Conservation (phyloP, 805 yeast species). For the Clavispora vitiphila region DNA sequence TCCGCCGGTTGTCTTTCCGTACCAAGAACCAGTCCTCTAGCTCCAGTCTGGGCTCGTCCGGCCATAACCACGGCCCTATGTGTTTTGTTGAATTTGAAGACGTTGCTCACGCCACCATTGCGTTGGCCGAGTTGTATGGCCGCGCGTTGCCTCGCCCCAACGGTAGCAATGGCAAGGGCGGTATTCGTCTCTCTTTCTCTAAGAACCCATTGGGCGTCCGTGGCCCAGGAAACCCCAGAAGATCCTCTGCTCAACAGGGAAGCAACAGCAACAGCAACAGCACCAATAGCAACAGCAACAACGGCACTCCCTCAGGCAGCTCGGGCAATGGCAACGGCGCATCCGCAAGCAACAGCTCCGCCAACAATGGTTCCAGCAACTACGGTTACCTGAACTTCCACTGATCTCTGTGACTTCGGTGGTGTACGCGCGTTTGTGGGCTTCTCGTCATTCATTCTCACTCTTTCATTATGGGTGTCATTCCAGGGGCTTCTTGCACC, state of each 20-base stretch:
- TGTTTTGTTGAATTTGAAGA: constrained; percentile 99
- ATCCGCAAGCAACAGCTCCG: constrained; percentile 22
- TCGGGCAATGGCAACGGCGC: constrained; percentile 58
- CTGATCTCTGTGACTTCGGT: constrained; percentile 6
- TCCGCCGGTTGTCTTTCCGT: constrained; percentile 86
- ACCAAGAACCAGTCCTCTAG: constrained; percentile 48
- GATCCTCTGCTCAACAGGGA: constrained; percentile 29
- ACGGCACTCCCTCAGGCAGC: constrained; percentile 65
- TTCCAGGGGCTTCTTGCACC: constrained; percentile 1
- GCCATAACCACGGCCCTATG: constrained; percentile 86
- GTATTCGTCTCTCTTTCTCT: constrained; percentile 88
- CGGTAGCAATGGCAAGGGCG: constrained; percentile 74
- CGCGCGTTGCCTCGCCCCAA: constrained; percentile 81
- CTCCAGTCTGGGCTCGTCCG: constrained; percentile 18
- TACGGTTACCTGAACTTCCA: constrained; percentile 34
- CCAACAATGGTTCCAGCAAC: constrained; percentile 24
- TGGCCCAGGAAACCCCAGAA: constrained; percentile 51
- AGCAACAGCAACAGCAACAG: constrained; percentile 3
- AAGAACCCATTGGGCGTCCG: constrained; percentile 97
- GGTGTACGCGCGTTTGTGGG: constrained; percentile 3
- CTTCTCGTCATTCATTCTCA: constrained; percentile 4
- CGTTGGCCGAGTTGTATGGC: constrained; percentile 91
- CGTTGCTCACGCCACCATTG: constrained; percentile 87
- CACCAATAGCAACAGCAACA: constrained; percentile 3
- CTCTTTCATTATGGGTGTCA: constrained; percentile 5